Conservation (phyloP, 23 red algal genomes). For the Gracilaria gracilis region DNA sequence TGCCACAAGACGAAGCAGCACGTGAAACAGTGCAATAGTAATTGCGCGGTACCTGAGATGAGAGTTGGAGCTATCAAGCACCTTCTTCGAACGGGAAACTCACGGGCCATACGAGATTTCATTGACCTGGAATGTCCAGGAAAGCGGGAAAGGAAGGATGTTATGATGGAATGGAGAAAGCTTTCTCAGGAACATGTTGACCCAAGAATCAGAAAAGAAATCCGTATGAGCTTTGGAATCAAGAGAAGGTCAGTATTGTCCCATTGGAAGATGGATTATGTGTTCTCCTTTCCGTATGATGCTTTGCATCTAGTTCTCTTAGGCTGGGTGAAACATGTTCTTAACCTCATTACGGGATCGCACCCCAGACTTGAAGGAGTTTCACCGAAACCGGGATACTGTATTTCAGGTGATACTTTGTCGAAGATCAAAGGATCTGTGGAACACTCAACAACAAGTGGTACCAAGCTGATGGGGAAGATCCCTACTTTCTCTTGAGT, state of each 20-base stretch:
- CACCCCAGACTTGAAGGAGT: not conserved
- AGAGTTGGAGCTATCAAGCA: not conserved
- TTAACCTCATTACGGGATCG: not conserved
- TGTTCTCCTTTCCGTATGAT: conserved; percentile 27
- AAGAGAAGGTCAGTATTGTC: not conserved
- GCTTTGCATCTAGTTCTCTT: conserved; percentile 10
- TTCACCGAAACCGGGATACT: not conserved
- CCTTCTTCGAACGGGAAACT: not conserved
- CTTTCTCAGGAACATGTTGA: not conserved
- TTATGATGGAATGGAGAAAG: not conserved
- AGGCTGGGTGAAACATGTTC: conserved; percentile 1
- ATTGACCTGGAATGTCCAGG: not conserved
- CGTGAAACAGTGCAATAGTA: not conserved
- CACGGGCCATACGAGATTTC: not conserved
- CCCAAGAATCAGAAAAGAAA: not conserved
- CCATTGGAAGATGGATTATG: conserved; percentile 2
- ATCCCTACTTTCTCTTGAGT: not conserved
- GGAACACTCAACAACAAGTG: not conserved
- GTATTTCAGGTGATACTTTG: not conserved
- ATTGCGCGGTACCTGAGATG: not conserved
- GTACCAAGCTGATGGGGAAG: too few species aligned
- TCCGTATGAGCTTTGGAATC: too few species aligned
- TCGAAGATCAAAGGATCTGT: not conserved
- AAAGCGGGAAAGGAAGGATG: not conserved
- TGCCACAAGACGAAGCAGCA: conserved; percentile 4